These are phyloP conservation scores for Ophiosphaerella herpotricha DNA, from an alignment of 2,329 filamentous ascomycete species.

Conservation along the genomic window DNA sequence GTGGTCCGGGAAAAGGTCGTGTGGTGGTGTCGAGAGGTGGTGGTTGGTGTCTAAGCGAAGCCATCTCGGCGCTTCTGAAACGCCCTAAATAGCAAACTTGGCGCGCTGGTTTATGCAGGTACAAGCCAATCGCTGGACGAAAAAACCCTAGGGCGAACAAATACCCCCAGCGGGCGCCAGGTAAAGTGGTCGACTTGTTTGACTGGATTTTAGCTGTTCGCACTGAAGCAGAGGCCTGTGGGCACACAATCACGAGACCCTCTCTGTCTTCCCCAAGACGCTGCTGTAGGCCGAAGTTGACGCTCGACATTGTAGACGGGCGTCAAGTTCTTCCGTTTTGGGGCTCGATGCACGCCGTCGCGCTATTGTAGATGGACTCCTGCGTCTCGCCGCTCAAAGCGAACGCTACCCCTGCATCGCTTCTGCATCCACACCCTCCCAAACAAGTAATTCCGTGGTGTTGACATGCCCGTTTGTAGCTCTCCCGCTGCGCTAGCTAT, in stretches of 20 bases:
- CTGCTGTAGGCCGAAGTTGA: neutral
- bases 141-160: constrained; percentile 8
- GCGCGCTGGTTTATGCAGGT: constrained; percentile 28
- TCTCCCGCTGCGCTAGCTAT: constrained; percentile 10
- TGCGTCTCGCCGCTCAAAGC: constrained; percentile 2
- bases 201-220: constrained; percentile 7
- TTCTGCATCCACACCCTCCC: constrained; percentile 6
- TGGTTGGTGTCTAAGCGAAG: constrained; percentile 22
- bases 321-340: neutral
- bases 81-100: constrained; percentile 27
- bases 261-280: neutral
- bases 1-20: constrained; percentile 15
- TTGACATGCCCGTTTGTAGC: constrained; percentile 10
- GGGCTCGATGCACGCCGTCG: neutral
- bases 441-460: constrained; percentile 5
- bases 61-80: constrained; percentile 35
- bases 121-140: constrained; percentile 19
- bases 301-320: neutral
- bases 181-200: constrained; percentile 11
- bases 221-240: neutral
- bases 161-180: constrained; percentile 16
- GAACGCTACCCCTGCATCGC: constrained; percentile 11
- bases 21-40: constrained; percentile 22
- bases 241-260: neutral
- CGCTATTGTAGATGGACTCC: neutral